These are phyloP conservation scores for Myxozyma vanderwaltii DNA, from an alignment of 805 yeast genomes.

Conservation along the genomic window DNA sequence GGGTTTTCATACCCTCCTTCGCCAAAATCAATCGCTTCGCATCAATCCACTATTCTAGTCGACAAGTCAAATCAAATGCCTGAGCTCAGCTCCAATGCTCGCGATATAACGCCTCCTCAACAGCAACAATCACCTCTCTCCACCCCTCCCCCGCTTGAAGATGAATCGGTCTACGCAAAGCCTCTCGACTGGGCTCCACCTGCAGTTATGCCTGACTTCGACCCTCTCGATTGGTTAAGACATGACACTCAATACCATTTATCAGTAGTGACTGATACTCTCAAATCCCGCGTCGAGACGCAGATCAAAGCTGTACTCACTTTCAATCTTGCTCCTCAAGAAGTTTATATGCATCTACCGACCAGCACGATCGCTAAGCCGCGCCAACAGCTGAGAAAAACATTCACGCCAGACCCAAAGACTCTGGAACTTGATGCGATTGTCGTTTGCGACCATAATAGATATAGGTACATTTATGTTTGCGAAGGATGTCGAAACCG, in stretches of 20 bases:
- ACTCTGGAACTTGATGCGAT: constrained; percentile 64
- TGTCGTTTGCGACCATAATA: constrained; percentile 60
- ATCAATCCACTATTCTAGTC: constrained; percentile 10
- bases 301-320: constrained; percentile 78
- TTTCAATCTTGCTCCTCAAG: constrained; percentile 76
- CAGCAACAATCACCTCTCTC: constrained; percentile 20
- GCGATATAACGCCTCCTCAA: constrained; percentile 17
- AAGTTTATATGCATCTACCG: constrained; percentile 75
- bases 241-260: constrained; percentile 12
- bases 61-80: background rate
- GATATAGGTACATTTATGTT: constrained; percentile 61
- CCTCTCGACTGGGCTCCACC: constrained; percentile 33
- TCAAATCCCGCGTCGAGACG: constrained; percentile 89
- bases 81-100: background rate
- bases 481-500: constrained; percentile 89
- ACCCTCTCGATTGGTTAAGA: constrained; percentile 39
- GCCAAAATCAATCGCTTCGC: constrained; percentile 29
- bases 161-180: constrained; percentile 11
- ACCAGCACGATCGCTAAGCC: constrained; percentile 86
- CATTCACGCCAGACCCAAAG: constrained; percentile 37
- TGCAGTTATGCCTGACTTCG: constrained; percentile 25
- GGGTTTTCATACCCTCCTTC: constrained; percentile 27
- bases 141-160: constrained; percentile 13
- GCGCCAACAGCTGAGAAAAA: constrained; percentile 63
- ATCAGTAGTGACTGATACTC: constrained; percentile 64